These are phyloP conservation scores for Symbiodinium natans DNA, from an alignment of 73 alveolate species.

Conservation along the genomic window DNA sequence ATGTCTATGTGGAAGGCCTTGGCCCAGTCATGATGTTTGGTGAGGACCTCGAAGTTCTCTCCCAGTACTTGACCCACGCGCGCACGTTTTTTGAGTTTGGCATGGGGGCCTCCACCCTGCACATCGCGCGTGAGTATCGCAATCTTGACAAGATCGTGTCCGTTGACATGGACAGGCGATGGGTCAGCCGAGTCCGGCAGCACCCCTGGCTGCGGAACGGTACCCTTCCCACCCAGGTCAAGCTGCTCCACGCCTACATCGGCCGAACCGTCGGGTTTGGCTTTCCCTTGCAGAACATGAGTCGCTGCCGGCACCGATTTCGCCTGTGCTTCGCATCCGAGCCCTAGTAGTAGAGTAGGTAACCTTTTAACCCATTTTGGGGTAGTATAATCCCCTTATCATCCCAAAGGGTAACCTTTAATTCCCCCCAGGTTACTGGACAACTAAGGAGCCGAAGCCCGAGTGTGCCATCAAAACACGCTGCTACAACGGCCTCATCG, in stretches of 20 bases:
- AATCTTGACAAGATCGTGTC: not conserved
- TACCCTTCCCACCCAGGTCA: not conserved
- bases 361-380: too few species aligned
- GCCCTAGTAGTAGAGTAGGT: too few species aligned
- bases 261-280: not conserved
- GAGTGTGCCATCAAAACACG: not conserved
- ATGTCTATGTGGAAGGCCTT: not conserved
- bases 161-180: not conserved
- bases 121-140: not conserved
- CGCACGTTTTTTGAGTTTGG: constrained; percentile 5
- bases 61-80: not conserved
- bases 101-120: not conserved
- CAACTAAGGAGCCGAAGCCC: not conserved
- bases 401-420: too few species aligned
- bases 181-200: not conserved
- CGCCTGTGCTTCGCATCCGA: not conserved
- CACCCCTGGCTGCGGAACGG: not conserved
- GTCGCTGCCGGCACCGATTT: not conserved
- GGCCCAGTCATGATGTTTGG: not conserved
- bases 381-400: too few species aligned
- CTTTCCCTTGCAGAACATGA: not conserved
- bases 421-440: too few species aligned
- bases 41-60: not conserved
- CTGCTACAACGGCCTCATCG: not conserved
- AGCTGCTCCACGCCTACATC: not conserved